Conservation (phyloP, 192 early-diverging fungal species). For the Coemansia sp. region DNA sequence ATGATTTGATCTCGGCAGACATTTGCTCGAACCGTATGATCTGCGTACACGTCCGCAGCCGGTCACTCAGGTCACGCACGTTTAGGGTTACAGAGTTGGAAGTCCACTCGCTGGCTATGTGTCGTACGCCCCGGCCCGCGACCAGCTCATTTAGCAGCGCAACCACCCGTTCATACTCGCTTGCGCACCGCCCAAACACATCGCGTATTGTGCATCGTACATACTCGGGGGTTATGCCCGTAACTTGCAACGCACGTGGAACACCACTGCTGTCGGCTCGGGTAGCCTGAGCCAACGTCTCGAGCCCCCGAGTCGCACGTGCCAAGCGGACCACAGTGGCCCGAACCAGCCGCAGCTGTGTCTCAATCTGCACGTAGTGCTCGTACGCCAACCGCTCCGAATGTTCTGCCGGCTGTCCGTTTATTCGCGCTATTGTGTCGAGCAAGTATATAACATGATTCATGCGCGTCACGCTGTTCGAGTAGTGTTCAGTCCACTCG, state of each 20-base stretch:
- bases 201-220: background rate
- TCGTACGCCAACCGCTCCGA: background rate
- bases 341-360: background rate
- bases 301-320: background rate
- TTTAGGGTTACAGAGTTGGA: background rate
- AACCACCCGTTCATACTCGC: background rate
- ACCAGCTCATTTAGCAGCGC: background rate
- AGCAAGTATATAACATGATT: background rate
- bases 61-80: background rate
- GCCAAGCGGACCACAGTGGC: background rate
- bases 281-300: background rate
- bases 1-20: slow-evolving; percentile 2
- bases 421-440: background rate
- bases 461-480: background rate
- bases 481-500: background rate
- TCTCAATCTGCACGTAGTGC: background rate
- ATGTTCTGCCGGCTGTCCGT: background rate
- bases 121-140: background rate
- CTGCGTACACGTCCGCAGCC: background rate
- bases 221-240: slow-evolving; percentile 18
- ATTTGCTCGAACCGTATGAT: slow-evolving; percentile 15
- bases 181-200: background rate
- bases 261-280: background rate
- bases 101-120: background rate
- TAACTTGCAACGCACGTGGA: background rate